These are phyloP conservation scores for Phyllosticta ampelicida DNA, from an alignment of 2,329 filamentous ascomycete species.

Conservation along the genomic window DNA sequence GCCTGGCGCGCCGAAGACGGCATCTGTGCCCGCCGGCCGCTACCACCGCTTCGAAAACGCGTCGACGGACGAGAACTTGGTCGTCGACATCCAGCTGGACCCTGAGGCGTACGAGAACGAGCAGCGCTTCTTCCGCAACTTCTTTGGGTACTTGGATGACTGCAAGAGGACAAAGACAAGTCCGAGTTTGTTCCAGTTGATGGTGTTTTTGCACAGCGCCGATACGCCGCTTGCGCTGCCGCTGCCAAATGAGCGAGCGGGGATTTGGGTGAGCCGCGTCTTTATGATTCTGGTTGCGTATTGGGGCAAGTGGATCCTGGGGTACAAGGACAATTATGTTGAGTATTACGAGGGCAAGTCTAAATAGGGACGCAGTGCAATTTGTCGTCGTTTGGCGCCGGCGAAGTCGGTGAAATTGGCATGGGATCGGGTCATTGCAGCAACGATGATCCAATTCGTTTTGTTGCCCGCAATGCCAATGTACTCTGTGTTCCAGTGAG, in stretches of 20 bases:
- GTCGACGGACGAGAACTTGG: slow-evolving; percentile 1
- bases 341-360: neutral
- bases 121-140: slow-evolving; percentile 9
- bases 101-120: slow-evolving; percentile 3
- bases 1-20: neutral
- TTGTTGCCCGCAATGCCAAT: neutral
- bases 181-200: slow-evolving; percentile 6
- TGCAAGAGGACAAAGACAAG: neutral
- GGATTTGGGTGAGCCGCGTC: neutral
- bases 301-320: neutral
- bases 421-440: neutral
- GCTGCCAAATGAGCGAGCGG: neutral
- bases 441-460: neutral
- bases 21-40: slow-evolving; percentile 1
- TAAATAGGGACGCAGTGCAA: neutral
- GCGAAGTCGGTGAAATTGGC: neutral
- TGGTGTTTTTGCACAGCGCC: slow-evolving; percentile 6
- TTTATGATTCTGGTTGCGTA: neutral
- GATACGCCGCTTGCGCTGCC: slow-evolving; percentile 8
- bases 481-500: neutral
- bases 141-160: slow-evolving; percentile 8
- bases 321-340: neutral
- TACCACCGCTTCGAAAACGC: slow-evolving; percentile 9
- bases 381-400: neutral
- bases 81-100: slow-evolving; percentile 5